Percentiles rank a stretch among this genome's conserved stretches.
These are phyloP conservation scores for Urochloa ruziziensis DNA, from an alignment of 176 grass and related monocot species.

Conservation along the genomic window DNA sequence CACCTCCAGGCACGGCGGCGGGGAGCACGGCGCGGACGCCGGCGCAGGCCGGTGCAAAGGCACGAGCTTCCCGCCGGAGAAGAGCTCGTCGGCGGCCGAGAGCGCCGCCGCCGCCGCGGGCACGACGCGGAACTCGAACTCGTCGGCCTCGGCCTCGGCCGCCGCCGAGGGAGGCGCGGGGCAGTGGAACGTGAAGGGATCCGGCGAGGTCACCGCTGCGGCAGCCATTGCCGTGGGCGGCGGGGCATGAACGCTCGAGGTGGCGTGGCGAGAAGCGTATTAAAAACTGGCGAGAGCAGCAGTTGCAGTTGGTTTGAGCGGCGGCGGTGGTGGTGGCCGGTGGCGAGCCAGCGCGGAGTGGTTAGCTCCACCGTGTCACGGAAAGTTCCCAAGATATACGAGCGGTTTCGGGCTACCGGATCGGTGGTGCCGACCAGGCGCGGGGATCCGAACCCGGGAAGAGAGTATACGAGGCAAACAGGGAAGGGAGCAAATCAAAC, in stretches of 20 bases:
- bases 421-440: background rate
- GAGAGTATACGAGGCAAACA: slow-evolving; percentile 44
- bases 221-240: slow-evolving; percentile 40
- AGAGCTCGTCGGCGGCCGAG: slow-evolving; percentile 71
- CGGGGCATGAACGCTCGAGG: slow-evolving; percentile 39
- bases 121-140: slow-evolving; percentile 62
- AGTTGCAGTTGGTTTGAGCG: background rate
- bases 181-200: slow-evolving; percentile 32
- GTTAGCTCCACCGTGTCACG: slow-evolving; percentile 42
- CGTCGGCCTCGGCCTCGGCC: background rate
- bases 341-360: slow-evolving; percentile 19
- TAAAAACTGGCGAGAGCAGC: slow-evolving; percentile 1
- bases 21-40: background rate
- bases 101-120: slow-evolving; percentile 42
- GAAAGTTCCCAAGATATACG: slow-evolving; percentile 27
- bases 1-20: background rate
- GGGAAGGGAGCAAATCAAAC: background rate
- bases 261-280: background rate
- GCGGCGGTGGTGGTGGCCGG: slow-evolving; percentile 3
- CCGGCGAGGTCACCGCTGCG: slow-evolving; percentile 39
- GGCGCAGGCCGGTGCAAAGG: slow-evolving; percentile 29
- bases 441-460: background rate
- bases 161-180: background rate
- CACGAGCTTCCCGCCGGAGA: slow-evolving; percentile 61
- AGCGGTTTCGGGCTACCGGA: background rate